These are phyloP conservation scores for Yamadazyma atmosphaerica DNA, from an alignment of 1,139 yeast genomes.

Conservation along the genomic window DNA sequence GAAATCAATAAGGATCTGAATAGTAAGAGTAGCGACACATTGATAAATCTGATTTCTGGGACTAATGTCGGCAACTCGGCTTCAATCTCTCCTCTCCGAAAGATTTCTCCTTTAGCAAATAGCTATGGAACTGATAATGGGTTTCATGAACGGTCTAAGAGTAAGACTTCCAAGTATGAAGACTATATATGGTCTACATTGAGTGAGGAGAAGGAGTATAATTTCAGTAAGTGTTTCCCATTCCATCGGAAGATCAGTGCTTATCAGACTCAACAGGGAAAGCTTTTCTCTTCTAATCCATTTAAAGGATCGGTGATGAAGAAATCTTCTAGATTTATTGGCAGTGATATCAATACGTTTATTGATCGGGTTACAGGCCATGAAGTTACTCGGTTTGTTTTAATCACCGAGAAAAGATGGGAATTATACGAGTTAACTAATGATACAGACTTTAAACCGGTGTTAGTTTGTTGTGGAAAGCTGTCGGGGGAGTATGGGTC, in stretches of 20 bases:
- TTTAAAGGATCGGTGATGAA: slow-evolving; percentile 40
- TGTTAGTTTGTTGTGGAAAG: slow-evolving; percentile 64
- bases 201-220: slow-evolving; percentile 55
- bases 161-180: slow-evolving; percentile 19
- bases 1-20: background rate
- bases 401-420: slow-evolving; percentile 70
- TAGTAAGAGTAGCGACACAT: too few relatives aligned
- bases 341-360: slow-evolving; percentile 59
- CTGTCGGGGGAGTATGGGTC: slow-evolving; percentile 67
- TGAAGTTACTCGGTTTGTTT: slow-evolving; percentile 60
- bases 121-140: background rate
- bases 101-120: slow-evolving; percentile 7
- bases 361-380: slow-evolving; percentile 33
- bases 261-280: slow-evolving; percentile 62
- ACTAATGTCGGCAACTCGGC: background rate
- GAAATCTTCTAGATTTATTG: slow-evolving; percentile 48
- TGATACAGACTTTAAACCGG: slow-evolving; percentile 42
- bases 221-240: slow-evolving; percentile 81
- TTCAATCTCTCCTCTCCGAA: slow-evolving; percentile 19
- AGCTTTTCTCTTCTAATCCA: slow-evolving; percentile 35
- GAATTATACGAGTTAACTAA: slow-evolving; percentile 56
- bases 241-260: slow-evolving; percentile 68
- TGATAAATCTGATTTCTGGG: background rate
- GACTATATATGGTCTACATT: slow-evolving; percentile 24
- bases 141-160: slow-evolving; percentile 4